These are phyloP conservation scores for Lachnellula cervina DNA, from an alignment of 2,329 filamentous ascomycete genomes.

Conservation along the genomic window DNA sequence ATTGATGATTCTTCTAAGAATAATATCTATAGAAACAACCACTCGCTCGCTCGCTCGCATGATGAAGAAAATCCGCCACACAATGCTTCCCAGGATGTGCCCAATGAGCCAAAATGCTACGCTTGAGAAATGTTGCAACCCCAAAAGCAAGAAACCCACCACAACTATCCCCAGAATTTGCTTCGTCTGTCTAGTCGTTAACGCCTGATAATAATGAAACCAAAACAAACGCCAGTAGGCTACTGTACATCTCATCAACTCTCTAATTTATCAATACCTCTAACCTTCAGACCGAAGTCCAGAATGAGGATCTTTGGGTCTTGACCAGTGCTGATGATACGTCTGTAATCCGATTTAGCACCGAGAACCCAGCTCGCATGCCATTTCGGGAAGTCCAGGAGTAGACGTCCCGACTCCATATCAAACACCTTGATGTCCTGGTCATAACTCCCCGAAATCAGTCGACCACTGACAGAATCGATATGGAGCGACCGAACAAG, in stretches of 20 bases:
- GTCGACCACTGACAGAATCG: slow-evolving; percentile 77
- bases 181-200: neutral
- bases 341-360: slow-evolving; percentile 90
- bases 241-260: slow-evolving; percentile 29
- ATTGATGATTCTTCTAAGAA: too few species aligned
- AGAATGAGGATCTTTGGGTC: slow-evolving; percentile 88
- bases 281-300: slow-evolving; percentile 71
- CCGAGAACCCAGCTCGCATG: slow-evolving; percentile 95
- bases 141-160: neutral
- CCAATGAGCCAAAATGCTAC: neutral
- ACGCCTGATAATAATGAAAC: neutral
- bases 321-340: slow-evolving; percentile 92
- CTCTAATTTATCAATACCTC: slow-evolving; percentile 55
- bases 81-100: too few species aligned
- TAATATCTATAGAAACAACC: too few species aligned
- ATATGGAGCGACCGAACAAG: slow-evolving; percentile 88
- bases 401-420: slow-evolving; percentile 70
- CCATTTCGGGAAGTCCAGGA: slow-evolving; percentile 88
- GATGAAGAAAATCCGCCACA: neutral
- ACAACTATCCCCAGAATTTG: neutral
- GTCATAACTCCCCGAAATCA: slow-evolving; percentile 92
- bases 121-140: neutral
- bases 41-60: neutral
- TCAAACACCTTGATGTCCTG: slow-evolving; percentile 94
- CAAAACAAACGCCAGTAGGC: neutral